phyloP scores from a whole-genome alignment of 1,284 basidiomycete genomes.

The Sporisorium exsertum region DNA sequence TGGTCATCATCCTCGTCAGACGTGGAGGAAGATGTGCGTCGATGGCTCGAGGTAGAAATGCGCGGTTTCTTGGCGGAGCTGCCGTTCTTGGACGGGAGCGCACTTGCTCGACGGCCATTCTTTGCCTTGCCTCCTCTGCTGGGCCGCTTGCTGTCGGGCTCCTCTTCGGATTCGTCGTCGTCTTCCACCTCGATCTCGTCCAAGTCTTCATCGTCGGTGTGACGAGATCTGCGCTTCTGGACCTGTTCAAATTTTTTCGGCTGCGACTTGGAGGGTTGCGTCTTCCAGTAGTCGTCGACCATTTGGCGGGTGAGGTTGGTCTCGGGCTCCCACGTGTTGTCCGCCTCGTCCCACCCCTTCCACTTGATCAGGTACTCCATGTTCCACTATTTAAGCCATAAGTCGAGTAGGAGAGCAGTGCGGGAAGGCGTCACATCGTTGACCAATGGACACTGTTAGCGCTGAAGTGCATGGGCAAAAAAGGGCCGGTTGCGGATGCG shows the following conservation, averaged over 20 bases:
- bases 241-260: slow-evolving; percentile 36
- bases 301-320: slow-evolving; percentile 16
- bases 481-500: background rate
- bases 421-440: background rate
- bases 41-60: slow-evolving; percentile 8
- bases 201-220: slow-evolving; percentile 18
- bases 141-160: background rate
- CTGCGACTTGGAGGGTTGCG: slow-evolving; percentile 45
- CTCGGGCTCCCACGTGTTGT: slow-evolving; percentile 59
- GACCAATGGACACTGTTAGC: background rate
- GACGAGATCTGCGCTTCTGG: slow-evolving; percentile 18
- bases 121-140: slow-evolving; percentile 9
- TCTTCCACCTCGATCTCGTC: slow-evolving; percentile 24
- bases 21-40: slow-evolving; percentile 8
- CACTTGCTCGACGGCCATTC: slow-evolving; percentile 4
- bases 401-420: background rate
- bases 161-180: slow-evolving; percentile 7
- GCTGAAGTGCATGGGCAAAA: background rate
- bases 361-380: slow-evolving; percentile 53
- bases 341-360: slow-evolving; percentile 44
- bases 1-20: slow-evolving; percentile 8
- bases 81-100: slow-evolving; percentile 4
- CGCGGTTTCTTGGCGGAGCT: slow-evolving; percentile 19
- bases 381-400: slow-evolving; percentile 10
- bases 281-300: slow-evolving; percentile 50